A percentile compares a stretch with the other conserved stretches of the same genome.
These are phyloP conservation scores for Leishmania guyanensis DNA, from an alignment of 208 protist species.

Conservation along the genomic window DNA sequence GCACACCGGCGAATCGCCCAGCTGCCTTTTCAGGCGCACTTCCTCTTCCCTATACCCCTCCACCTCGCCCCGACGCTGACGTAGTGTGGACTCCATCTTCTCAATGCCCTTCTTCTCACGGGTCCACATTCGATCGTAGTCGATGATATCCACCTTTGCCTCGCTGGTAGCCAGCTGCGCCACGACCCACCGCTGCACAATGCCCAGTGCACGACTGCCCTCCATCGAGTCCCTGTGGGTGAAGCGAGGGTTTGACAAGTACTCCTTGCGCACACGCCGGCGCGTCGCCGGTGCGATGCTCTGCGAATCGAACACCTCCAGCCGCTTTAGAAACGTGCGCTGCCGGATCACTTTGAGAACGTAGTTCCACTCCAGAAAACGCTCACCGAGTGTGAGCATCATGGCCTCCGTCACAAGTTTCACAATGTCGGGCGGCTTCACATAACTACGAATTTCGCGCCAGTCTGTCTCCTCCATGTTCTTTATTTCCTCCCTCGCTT, in stretches of 20 bases:
- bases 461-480: conserved; percentile 49
- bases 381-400: conserved; percentile 44
- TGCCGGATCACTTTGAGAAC: conserved; percentile 42
- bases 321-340: conserved; percentile 34
- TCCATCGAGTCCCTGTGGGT: conserved; percentile 55
- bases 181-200: conserved; percentile 54
- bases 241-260: conserved; percentile 45
- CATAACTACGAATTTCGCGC: conserved; percentile 62
- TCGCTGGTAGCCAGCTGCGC: conserved; percentile 39
- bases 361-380: conserved; percentile 21
- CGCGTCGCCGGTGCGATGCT: conserved; percentile 29
- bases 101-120: conserved; percentile 17
- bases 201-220: conserved; percentile 50
- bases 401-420: conserved; percentile 48
- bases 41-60: conserved; percentile 25
- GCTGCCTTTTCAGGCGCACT: conserved; percentile 3
- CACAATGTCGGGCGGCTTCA: conserved; percentile 55
- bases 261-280: conserved; percentile 25
- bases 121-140: conserved; percentile 11
- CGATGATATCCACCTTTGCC: conserved; percentile 19
- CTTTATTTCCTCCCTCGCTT: conserved; percentile 30
- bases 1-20: conserved; percentile 16
- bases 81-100: conserved; percentile 21
- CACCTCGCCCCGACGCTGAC: conserved; percentile 16
- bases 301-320: conserved; percentile 42